phyloP scores from a whole-genome alignment of 2,329 filamentous ascomycete species.

The Gyromitra esculenta region DNA sequence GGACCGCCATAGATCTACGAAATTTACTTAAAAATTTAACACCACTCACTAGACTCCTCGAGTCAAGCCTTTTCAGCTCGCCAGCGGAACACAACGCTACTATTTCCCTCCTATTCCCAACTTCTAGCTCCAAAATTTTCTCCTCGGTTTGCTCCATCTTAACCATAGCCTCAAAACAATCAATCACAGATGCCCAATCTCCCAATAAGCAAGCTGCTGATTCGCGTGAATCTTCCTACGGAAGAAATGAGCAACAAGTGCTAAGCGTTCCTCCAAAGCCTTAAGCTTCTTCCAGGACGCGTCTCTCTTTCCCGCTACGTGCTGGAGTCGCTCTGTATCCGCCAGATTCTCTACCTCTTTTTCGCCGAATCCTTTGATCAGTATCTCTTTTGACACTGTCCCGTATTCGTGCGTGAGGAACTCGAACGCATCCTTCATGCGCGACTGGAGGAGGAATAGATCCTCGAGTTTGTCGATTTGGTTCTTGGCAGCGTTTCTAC shows the following conservation, averaged over 20 bases:
- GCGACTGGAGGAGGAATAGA: not conserved
- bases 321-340: not conserved
- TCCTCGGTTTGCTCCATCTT: not conserved
- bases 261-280: not conserved
- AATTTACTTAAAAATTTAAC: not conserved
- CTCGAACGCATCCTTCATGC: not conserved
- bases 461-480: not conserved
- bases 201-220: not conserved
- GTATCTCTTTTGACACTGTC: not conserved
- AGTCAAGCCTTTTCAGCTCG: not conserved
- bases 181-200: not conserved
- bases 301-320: not conserved
- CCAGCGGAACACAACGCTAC: not conserved
- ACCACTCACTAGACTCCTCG: not conserved
- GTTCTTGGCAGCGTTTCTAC: not conserved
- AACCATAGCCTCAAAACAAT: not conserved
- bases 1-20: not conserved
- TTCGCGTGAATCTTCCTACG: not conserved
- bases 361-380: not conserved
- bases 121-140: not conserved
- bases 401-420: not conserved
- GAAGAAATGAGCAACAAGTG: not conserved
- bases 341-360: not conserved
- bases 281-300: not conserved
- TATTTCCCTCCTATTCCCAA: not conserved